These are phyloP conservation scores for Betula pendula DNA, from an alignment of 306 rosid genomes.

Conservation along the genomic window DNA sequence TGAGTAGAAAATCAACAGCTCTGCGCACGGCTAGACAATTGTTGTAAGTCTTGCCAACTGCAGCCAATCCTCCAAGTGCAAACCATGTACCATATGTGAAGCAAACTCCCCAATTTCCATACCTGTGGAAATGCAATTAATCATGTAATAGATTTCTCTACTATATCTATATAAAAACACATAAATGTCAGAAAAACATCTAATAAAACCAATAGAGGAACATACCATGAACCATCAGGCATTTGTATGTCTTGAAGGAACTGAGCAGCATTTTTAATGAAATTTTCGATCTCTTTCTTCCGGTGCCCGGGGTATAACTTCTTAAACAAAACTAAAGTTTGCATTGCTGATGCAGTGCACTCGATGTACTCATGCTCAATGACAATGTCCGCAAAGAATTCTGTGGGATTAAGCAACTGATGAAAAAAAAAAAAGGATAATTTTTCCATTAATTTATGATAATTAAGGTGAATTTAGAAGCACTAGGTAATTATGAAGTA, in stretches of 20 bases:
- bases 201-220: background rate
- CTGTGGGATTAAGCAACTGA: slow-evolving; percentile 43
- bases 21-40: slow-evolving; percentile 46
- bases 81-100: slow-evolving; percentile 65
- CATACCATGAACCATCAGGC: slow-evolving; percentile 43
- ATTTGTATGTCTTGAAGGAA: slow-evolving; percentile 44
- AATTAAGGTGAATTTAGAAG: background rate
- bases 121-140: slow-evolving; percentile 17
- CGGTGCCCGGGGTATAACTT: slow-evolving; percentile 44
- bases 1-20: slow-evolving; percentile 51
- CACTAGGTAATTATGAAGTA: slow-evolving; percentile 29
- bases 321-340: slow-evolving; percentile 41
- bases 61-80: slow-evolving; percentile 58
- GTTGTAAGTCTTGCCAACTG: slow-evolving; percentile 55
- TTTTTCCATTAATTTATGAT: background rate
- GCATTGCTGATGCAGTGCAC: slow-evolving; percentile 53
- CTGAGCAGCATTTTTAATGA: slow-evolving; percentile 31
- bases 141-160: background rate
- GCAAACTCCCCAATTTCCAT: slow-evolving; percentile 67
- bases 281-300: slow-evolving; percentile 42
- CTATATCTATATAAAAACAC: background rate
- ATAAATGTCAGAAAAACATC: too few relatives aligned
- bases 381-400: slow-evolving; percentile 39
- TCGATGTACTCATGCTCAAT: slow-evolving; percentile 53
- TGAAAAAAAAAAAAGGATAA: background rate